Conservation (phyloP, 129 eudicot species). For the Ambrosia trifida region DNA sequence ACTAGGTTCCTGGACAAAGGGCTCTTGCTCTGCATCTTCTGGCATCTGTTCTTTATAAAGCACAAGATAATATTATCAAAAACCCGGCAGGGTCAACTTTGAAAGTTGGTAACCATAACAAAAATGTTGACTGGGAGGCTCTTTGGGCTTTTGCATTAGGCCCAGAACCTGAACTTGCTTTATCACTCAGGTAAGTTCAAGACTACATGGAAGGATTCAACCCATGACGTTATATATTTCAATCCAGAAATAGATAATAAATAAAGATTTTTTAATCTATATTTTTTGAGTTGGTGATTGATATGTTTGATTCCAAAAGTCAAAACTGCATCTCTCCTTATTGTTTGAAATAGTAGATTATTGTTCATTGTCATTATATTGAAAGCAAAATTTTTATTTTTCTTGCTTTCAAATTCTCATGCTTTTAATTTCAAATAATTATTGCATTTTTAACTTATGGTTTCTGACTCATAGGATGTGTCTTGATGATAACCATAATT, state of each 20-base stretch:
- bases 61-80: constrained; percentile 47
- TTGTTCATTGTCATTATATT: constrained; percentile 7
- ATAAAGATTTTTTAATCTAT: background rate
- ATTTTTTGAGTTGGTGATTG: background rate
- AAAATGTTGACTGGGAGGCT: constrained; percentile 83
- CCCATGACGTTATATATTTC: constrained; percentile 4
- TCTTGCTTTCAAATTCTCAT: background rate
- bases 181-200: constrained; percentile 61
- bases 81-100: constrained; percentile 42
- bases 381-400: background rate
- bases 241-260: background rate
- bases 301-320: background rate
- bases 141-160: constrained; percentile 95
- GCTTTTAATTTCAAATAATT: background rate
- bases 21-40: constrained; percentile 84
- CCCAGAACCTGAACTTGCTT: constrained; percentile 97
- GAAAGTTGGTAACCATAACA: constrained; percentile 33
- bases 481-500: constrained; percentile 89
- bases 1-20: constrained; percentile 90
- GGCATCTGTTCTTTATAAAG: constrained; percentile 77
- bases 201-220: background rate
- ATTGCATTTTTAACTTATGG: constrained; percentile 14
- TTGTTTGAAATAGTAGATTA: background rate
- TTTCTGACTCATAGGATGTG: constrained; percentile 58
- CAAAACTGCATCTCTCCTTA: constrained; percentile 2